Conservation (phyloP, 2,329 filamentous ascomycete species). For the Penicillium sp. region DNA sequence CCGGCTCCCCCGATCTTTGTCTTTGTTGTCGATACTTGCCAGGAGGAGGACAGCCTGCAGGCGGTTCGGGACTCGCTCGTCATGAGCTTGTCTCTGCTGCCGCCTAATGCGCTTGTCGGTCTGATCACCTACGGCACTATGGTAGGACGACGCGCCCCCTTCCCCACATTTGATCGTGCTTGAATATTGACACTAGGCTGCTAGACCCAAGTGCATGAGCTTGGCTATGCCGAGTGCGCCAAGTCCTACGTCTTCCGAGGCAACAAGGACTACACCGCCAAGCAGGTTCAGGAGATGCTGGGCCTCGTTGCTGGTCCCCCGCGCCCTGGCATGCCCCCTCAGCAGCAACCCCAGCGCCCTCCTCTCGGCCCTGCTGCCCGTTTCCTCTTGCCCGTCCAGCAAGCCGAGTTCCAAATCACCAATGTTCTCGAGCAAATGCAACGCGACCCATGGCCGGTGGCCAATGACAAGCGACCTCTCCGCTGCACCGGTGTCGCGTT, state of each 20-base stretch:
- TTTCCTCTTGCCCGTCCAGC: constrained; percentile 90
- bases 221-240: constrained; percentile 95
- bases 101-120: constrained; percentile 64
- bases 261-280: constrained; percentile 96
- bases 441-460: constrained; percentile 96
- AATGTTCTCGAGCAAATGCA: constrained; percentile 94
- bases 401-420: constrained; percentile 96
- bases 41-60: constrained; percentile 68
- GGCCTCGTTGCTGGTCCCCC: constrained; percentile 68
- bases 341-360: constrained; percentile 70
- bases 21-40: constrained; percentile 69
- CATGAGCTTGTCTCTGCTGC: constrained; percentile 65
- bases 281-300: constrained; percentile 99
- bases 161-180: background rate
- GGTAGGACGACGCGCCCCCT: constrained; percentile 54
- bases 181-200: constrained; percentile 7
- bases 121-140: constrained; percentile 80
- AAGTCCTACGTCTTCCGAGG: constrained; percentile 99
- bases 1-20: constrained; percentile 67
- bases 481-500: constrained; percentile 96
- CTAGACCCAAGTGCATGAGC: constrained; percentile 92
- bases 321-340: constrained; percentile 66
- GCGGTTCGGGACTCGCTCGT: constrained; percentile 68
- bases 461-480: constrained; percentile 85
- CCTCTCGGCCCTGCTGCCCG: constrained; percentile 78